A percentile compares a stretch with the other conserved stretches of the same genome.
phyloP scores from a whole-genome alignment of 2,329 filamentous ascomycete genomes.

The Sporothrix mexicana region DNA sequence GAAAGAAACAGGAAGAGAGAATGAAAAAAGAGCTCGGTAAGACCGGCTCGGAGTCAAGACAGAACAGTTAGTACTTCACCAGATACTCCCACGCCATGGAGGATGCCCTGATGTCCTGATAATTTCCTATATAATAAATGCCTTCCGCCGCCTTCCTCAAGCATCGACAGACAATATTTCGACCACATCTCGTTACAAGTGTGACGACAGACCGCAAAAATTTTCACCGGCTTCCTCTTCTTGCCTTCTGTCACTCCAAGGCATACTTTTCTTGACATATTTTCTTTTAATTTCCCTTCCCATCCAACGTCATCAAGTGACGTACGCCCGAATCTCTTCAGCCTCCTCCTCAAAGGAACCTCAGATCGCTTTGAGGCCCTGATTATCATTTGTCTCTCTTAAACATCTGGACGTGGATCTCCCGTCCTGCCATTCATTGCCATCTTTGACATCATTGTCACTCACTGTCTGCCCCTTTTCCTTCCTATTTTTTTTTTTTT shows the following conservation, averaged over 20 bases:
- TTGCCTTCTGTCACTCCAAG: neutral
- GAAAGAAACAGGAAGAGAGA: no score
- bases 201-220: slow-evolving; percentile 4
- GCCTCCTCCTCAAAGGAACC: neutral
- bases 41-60: neutral
- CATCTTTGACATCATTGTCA: neutral
- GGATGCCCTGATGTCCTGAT: neutral
- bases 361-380: neutral
- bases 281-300: neutral
- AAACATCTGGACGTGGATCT: slow-evolving; percentile 4
- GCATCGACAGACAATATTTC: slow-evolving; percentile 13
- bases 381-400: neutral
- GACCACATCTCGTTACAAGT: neutral
- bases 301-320: slow-evolving; percentile 12
- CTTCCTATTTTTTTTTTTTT: neutral
- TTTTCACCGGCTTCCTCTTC: neutral
- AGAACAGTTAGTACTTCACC: neutral
- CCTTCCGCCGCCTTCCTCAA: neutral
- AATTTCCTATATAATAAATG: neutral
- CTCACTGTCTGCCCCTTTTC: neutral
- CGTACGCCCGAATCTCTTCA: neutral
- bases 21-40: neutral
- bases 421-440: neutral
- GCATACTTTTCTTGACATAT: slow-evolving; percentile 1
- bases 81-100: neutral